phyloP scores from a whole-genome alignment of 2,329 filamentous ascomycete genomes.

The Calonectria henricotiae region DNA sequence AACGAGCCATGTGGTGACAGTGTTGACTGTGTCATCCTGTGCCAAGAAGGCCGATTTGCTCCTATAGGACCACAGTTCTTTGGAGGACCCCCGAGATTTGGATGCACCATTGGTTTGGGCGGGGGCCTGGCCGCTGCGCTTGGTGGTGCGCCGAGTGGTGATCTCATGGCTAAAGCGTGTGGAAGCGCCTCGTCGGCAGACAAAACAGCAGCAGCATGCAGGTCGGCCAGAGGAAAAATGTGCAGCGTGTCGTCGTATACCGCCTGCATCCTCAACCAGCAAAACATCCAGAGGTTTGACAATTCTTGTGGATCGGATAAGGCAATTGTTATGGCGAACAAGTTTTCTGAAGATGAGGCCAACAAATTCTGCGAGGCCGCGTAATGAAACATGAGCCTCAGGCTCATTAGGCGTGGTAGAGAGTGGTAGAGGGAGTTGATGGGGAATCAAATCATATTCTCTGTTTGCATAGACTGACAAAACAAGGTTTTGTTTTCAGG shows the following conservation, averaged over 20 bases:
- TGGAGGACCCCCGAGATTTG: not conserved
- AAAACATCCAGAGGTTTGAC: not conserved
- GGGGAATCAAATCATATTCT: not conserved
- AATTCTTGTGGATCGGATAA: not conserved
- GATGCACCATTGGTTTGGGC: not conserved
- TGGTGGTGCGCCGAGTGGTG: not conserved
- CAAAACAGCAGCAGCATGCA: not conserved
- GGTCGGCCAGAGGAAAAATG: not conserved
- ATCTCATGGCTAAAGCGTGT: constrained; percentile 9
- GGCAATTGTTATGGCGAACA: constrained; percentile 6
- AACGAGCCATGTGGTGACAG: constrained; percentile 14
- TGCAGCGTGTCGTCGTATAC: not conserved
- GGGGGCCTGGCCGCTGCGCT: not conserved
- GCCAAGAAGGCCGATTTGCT: constrained; percentile 6
- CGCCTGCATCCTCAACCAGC: not conserved
- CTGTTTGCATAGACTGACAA: too few relatives aligned
- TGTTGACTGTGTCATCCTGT: constrained; percentile 6
- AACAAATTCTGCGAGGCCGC: not conserved
- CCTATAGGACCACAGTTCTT: not conserved
- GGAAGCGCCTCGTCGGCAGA: not conserved
- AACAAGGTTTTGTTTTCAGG: too few relatives aligned
- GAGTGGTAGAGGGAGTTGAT: not conserved
- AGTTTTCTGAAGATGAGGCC: not conserved
- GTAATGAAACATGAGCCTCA: not conserved
- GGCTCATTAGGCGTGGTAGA: too few relatives aligned